These are phyloP conservation scores for Suzukiozyma palmioleophila DNA, from an alignment of 1,139 yeast genomes.

Conservation along the genomic window DNA sequence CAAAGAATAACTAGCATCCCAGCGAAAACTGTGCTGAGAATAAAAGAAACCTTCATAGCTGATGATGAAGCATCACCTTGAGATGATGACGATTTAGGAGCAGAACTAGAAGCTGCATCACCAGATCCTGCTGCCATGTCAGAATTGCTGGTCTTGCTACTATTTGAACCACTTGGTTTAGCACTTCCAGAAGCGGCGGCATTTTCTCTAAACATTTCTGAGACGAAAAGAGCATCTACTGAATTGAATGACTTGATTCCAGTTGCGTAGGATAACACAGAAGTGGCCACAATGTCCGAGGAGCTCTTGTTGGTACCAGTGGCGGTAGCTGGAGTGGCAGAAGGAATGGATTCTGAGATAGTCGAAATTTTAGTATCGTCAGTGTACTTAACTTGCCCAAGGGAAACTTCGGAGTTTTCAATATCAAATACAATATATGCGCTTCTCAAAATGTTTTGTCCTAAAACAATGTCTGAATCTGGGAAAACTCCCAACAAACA, in stretches of 20 bases:
- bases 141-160: no score
- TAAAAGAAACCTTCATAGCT: background rate
- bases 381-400: constrained; percentile 58
- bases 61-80: background rate
- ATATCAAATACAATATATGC: constrained; percentile 25
- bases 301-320: constrained; percentile 19
- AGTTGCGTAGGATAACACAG: constrained; percentile 4
- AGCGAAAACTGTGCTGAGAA: background rate
- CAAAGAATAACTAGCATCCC: background rate
- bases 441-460: constrained; percentile 22
- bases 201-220: no score
- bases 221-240: no score
- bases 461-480: constrained; percentile 13
- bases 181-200: no score
- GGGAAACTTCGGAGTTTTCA: constrained; percentile 42
- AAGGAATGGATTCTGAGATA: constrained; percentile 9
- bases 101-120: background rate
- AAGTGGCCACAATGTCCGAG: constrained; percentile 2
- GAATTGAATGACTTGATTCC: background rate
- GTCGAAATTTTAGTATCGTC: constrained; percentile 39
- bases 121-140: no score
- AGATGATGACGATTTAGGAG: background rate
- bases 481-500: constrained; percentile 17
- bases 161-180: no score
- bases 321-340: constrained; percentile 21